Percentiles rank a stretch among this genome's conserved stretches.
phyloP scores from a whole-genome alignment of 495 filamentous ascomycete species.

The Tuber indicum region DNA sequence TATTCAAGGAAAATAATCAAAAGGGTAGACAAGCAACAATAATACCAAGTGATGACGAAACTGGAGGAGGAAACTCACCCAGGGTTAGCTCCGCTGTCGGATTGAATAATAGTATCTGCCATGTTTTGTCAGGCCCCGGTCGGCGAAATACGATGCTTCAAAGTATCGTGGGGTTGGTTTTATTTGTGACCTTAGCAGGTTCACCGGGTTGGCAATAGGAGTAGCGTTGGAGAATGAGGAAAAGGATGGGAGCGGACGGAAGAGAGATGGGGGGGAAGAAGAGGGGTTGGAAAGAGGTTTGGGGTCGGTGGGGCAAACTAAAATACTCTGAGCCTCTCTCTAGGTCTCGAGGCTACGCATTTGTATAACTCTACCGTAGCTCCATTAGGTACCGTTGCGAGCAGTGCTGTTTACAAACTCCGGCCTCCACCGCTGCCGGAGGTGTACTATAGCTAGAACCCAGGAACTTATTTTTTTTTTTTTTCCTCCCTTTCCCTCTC shows the following conservation, averaged over 20 bases:
- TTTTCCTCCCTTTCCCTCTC: not conserved
- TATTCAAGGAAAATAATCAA: slow-evolving; percentile 24
- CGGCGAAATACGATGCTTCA: not conserved
- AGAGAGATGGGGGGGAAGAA: slow-evolving; percentile 34
- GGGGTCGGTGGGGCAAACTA: slow-evolving; percentile 34
- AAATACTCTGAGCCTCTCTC: slow-evolving; percentile 32
- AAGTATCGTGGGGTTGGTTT: slow-evolving; percentile 30
- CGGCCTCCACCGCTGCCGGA: not conserved
- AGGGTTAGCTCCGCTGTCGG: slow-evolving; percentile 55
- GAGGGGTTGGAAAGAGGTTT: slow-evolving; percentile 27
- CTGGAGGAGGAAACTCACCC: slow-evolving; percentile 53
- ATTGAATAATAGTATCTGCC: slow-evolving; percentile 59
- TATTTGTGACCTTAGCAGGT: slow-evolving; percentile 13
- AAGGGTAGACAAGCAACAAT: slow-evolving; percentile 22
- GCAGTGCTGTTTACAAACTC: not conserved
- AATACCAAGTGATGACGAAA: slow-evolving; percentile 42
- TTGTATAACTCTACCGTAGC: not conserved
- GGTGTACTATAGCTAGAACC: not conserved
- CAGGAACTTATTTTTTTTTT: not conserved
- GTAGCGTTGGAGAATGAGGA: slow-evolving; percentile 16
- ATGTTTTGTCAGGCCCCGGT: slow-evolving; percentile 45
- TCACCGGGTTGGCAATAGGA: not conserved
- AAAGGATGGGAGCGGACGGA: slow-evolving; percentile 24
- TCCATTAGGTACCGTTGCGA: not conserved
- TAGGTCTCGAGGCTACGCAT: not conserved